Evolutionary conservation across 768 basidiomycete genomes (phyloP).

Genomic region (Leccinum longicurvipes): DNA sequence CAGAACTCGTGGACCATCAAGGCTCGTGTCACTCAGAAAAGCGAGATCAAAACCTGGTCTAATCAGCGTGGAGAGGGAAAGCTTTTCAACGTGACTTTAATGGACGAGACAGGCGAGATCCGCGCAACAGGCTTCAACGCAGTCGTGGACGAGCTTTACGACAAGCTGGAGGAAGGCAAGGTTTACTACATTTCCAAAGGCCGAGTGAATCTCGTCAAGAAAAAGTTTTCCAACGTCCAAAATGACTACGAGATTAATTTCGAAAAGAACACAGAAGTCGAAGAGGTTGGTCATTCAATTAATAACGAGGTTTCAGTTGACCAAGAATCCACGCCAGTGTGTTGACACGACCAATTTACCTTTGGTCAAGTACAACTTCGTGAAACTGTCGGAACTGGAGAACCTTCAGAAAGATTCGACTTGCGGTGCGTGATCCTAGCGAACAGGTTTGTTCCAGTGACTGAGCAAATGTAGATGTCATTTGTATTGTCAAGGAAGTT

Average conservation of each 20-base stretch:
- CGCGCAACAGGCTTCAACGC: conserved; percentile 88
- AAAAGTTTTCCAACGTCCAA: conserved; percentile 85
- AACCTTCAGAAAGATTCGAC: conserved; percentile 72
- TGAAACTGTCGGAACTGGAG: conserved; percentile 59
- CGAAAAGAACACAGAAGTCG: conserved; percentile 80
- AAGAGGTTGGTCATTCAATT: conserved; percentile 55
- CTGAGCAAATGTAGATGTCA: conserved; percentile 58
- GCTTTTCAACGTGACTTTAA: conserved; percentile 85
- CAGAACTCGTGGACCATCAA: conserved; percentile 99
- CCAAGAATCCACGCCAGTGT: conserved; percentile 49
- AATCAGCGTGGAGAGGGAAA: conserved; percentile 92
- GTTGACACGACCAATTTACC: conserved; percentile 75
- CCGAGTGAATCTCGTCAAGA: conserved; percentile 92
- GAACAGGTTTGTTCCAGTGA: neutral
- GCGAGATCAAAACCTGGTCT: conserved; percentile 86
- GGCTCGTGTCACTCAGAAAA: conserved; percentile 86
- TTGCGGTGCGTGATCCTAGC: conserved; percentile 55
- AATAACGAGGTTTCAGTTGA: neutral
- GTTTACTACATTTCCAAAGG: conserved; percentile 91
- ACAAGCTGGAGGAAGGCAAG: conserved; percentile 85
- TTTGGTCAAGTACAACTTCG: conserved; percentile 80
- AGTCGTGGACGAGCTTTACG: conserved; percentile 77
- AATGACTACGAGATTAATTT: conserved; percentile 93
- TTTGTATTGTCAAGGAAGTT: conserved; percentile 81
- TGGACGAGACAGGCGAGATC: conserved; percentile 95